These are phyloP conservation scores for Datisca glomerata DNA, from an alignment of 306 rosid species.

Conservation along the genomic window DNA sequence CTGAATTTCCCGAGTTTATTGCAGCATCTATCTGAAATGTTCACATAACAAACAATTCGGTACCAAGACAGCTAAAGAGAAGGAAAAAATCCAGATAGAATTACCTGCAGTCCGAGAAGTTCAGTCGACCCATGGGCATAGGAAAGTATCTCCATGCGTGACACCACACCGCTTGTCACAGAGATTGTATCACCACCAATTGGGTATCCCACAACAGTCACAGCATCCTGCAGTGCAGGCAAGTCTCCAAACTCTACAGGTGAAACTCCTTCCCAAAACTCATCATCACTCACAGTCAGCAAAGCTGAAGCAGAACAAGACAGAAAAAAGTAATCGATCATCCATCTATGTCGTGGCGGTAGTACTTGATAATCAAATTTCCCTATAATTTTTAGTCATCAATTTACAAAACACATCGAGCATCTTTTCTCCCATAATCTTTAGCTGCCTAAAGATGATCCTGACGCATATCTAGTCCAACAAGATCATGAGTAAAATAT, in stretches of 20 bases:
- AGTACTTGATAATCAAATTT: no score
- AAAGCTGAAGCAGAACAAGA: conserved; percentile 44
- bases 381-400: no score
- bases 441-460: no score
- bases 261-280: conserved; percentile 90
- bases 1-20: conserved; percentile 94
- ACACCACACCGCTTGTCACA: conserved; percentile 95
- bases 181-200: conserved; percentile 97
- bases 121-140: conserved; percentile 94
- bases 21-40: conserved; percentile 84
- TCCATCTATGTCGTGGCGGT: no score
- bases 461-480: no score
- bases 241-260: conserved; percentile 79
- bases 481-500: not conserved
- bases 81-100: not conserved
- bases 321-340: not conserved
- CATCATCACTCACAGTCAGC: conserved; percentile 78
- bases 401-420: no score
- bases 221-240: conserved; percentile 89
- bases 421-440: no score
- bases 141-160: conserved; percentile 85
- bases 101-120: conserved; percentile 94
- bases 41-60: not conserved
- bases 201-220: conserved; percentile 95
- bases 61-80: not conserved